These are phyloP conservation scores for Dothideomycetidae sp. DNA, from an alignment of 2,329 filamentous ascomycete genomes.

Conservation along the genomic window DNA sequence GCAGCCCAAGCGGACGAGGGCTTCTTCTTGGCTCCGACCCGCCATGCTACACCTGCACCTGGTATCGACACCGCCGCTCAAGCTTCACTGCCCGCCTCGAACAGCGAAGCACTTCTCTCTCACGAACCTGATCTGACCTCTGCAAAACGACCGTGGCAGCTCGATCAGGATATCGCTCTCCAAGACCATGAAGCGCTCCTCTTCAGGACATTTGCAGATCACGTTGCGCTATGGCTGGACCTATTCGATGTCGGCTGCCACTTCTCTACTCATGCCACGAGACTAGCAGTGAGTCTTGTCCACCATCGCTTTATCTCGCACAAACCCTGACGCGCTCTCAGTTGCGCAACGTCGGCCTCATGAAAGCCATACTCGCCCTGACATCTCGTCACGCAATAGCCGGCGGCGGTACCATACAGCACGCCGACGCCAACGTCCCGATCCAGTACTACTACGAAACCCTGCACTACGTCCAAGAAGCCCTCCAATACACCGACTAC, in stretches of 20 bases:
- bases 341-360: slow-evolving; percentile 38
- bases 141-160: not conserved
- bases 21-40: not conserved
- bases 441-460: slow-evolving; percentile 49
- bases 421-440: slow-evolving; percentile 10
- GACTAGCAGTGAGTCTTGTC: not conserved
- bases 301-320: too few relatives aligned
- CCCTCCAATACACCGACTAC: slow-evolving; percentile 44
- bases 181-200: not conserved
- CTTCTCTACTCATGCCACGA: not conserved
- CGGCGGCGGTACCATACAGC: not conserved
- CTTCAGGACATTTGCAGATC: not conserved
- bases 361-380: slow-evolving; percentile 43
- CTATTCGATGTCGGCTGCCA: not conserved
- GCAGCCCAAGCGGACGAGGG: not conserved
- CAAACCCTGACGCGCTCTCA: not conserved
- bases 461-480: slow-evolving; percentile 45
- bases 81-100: not conserved
- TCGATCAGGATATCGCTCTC: not conserved
- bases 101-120: too few relatives aligned
- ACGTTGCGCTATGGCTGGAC: not conserved
- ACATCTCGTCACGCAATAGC: slow-evolving; percentile 35
- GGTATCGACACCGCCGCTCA: not conserved
- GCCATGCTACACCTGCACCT: not conserved
- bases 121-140: not conserved